Percentiles rank a stretch among this genome's conserved stretches.
These are phyloP conservation scores for Xylariaceae sp. DNA, from an alignment of 2,329 filamentous ascomycete genomes.

Conservation along the genomic window DNA sequence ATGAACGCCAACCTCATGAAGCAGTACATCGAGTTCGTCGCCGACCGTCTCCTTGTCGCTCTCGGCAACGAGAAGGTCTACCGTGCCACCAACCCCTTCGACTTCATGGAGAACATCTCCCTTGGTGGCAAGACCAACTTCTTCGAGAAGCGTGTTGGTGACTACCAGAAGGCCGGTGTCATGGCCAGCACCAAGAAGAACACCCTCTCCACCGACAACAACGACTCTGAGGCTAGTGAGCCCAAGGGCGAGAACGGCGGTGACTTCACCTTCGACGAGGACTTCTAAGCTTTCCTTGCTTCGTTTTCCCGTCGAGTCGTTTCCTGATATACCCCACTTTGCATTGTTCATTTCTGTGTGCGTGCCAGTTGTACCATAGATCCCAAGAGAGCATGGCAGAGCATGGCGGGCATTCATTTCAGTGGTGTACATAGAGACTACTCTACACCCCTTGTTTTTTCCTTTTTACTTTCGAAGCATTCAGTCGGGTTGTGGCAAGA, in stretches of 20 bases:
- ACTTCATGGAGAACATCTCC: constrained; percentile 99
- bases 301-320: background rate
- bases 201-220: constrained; percentile 34
- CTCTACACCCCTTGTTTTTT: too few species aligned
- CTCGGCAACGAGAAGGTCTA: constrained; percentile 94
- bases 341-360: too few species aligned
- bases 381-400: too few species aligned
- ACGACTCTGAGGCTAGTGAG: constrained; percentile 42
- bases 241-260: constrained; percentile 57
- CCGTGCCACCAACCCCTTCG: constrained; percentile 91
- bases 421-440: background rate
- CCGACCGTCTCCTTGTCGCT: constrained; percentile 85
- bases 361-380: too few species aligned
- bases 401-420: too few species aligned
- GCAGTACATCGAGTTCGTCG: constrained; percentile 99
- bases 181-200: constrained; percentile 83
- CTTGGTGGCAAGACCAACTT: constrained; percentile 99
- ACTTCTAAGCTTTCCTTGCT: constrained; percentile 64
- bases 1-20: constrained; percentile 98
- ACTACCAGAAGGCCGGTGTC: constrained; percentile 99
- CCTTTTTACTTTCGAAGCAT: too few species aligned
- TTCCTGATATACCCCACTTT: constrained; percentile 13
- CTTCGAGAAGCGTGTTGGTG: constrained; percentile 99
- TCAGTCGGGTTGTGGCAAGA: too few species aligned
- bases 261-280: constrained; percentile 91